Conservation (phyloP, 805 yeast species). For the Candida namnaoensis region DNA sequence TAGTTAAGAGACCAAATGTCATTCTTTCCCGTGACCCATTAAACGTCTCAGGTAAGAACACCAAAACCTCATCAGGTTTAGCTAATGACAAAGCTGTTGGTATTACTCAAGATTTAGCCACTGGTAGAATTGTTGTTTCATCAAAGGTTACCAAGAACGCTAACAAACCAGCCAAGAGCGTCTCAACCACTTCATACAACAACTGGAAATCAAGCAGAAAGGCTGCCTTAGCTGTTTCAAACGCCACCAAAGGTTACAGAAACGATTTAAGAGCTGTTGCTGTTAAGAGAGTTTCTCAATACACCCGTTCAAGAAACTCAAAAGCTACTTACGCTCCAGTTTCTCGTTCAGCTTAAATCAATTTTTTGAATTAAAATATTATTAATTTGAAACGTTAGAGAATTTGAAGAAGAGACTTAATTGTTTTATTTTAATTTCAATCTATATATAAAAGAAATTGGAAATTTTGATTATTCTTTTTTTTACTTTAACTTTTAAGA, state of each 20-base stretch:
- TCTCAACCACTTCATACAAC: constrained; percentile 29
- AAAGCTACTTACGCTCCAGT: constrained; percentile 24
- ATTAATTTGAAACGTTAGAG: background rate
- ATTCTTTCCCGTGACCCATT: constrained; percentile 41
- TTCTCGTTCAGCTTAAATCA: constrained; percentile 1
- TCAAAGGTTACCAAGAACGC: constrained; percentile 35
- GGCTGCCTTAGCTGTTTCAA: constrained; percentile 35
- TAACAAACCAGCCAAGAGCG: constrained; percentile 37
- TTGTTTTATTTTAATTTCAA: too few species aligned
- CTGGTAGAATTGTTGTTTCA: constrained; percentile 30
- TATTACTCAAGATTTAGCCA: constrained; percentile 22
- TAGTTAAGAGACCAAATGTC: constrained; percentile 37
- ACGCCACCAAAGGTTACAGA: constrained; percentile 37
- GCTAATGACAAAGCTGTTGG: constrained; percentile 42
- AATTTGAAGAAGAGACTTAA: too few species aligned
- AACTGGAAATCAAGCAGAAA: constrained; percentile 32
- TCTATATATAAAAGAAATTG: too few species aligned
- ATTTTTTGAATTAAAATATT: too few species aligned
- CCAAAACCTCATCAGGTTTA: constrained; percentile 38
- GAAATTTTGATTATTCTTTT: too few species aligned
- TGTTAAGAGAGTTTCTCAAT: constrained; percentile 36
- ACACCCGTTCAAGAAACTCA: constrained; percentile 28
- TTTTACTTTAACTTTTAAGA: too few species aligned
- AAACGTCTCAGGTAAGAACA: constrained; percentile 37
- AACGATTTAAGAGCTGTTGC: constrained; percentile 39